Conservation (phyloP, 768 basidiomycete species). For the Mrakia gelida region DNA sequence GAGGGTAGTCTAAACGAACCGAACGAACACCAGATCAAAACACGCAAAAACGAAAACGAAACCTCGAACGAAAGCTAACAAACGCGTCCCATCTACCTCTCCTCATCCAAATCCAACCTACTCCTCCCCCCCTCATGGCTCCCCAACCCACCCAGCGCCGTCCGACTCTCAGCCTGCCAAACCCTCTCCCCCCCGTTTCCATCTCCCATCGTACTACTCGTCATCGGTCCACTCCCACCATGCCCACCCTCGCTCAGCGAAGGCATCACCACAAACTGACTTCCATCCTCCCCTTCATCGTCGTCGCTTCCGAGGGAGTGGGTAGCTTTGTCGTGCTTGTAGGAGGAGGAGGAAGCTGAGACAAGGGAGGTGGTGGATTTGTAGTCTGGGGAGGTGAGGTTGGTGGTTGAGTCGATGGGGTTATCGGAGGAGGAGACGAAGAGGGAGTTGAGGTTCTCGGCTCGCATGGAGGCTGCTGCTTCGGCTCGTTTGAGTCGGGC, state of each 20-base stretch:
- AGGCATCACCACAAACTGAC: conserved; percentile 16
- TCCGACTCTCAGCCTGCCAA: conserved; percentile 11
- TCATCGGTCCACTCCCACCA: neutral
- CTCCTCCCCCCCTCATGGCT: neutral
- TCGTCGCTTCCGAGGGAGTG: too few relatives aligned
- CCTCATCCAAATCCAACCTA: conserved; percentile 14
- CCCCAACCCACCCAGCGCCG: neutral
- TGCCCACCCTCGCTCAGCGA: neutral
- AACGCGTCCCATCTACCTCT: neutral
- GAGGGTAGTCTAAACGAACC: neutral
- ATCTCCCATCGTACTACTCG: conserved; percentile 16
- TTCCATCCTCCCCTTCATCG: neutral
- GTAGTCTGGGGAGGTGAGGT: too few relatives aligned
- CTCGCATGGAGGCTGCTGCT: conserved; percentile 2
- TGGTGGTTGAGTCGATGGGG: too few relatives aligned
- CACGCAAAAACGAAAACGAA: too few relatives aligned
- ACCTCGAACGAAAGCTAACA: too few relatives aligned
- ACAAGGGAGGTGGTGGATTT: too few relatives aligned
- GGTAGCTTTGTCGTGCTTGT: too few relatives aligned
- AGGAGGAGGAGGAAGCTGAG: too few relatives aligned
- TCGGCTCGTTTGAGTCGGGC: conserved; percentile 9
- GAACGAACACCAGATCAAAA: neutral
- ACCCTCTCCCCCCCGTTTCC: conserved; percentile 1
- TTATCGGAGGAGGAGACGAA: neutral
- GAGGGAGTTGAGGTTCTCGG: conserved; percentile 9